Conservation (phyloP, 2,329 filamentous ascomycete species). For the Ramichloridium luteum region DNA sequence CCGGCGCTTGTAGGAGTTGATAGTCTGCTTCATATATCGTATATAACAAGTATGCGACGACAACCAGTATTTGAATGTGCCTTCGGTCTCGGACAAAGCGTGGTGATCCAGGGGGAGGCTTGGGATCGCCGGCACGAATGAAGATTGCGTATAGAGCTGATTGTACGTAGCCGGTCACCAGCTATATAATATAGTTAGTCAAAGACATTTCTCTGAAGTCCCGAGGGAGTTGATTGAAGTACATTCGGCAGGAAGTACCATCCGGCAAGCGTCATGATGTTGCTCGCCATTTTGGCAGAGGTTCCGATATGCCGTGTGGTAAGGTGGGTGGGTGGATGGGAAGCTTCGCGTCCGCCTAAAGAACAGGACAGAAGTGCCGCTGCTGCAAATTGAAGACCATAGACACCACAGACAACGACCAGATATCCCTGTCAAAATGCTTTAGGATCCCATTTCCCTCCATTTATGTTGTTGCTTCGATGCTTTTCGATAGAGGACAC, state of each 20-base stretch:
- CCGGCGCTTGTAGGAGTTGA: slow-evolving; percentile 55
- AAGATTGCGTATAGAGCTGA: slow-evolving; percentile 74
- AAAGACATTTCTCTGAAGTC: slow-evolving; percentile 1
- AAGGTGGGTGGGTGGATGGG: no score
- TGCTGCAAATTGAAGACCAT: no score
- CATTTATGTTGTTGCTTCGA: no score
- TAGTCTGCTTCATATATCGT: slow-evolving; percentile 87
- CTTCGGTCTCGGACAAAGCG: slow-evolving; percentile 63
- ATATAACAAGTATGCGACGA: slow-evolving; percentile 74
- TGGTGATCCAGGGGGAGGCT: slow-evolving; percentile 54
- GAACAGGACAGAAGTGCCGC: no score
- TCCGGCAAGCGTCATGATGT: slow-evolving; percentile 43
- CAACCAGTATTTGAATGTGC: slow-evolving; percentile 70
- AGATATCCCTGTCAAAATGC: no score
- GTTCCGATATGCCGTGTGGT: no score
- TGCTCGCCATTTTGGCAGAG: slow-evolving; percentile 31
- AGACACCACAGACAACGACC: no score
- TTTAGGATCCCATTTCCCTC: no score
- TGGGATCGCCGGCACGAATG: slow-evolving; percentile 78
- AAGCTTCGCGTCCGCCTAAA: no score
- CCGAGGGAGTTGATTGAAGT: slow-evolving; percentile 17
- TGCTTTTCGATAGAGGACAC: no score
- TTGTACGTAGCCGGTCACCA: slow-evolving; percentile 67
- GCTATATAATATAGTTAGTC: slow-evolving; percentile 42
- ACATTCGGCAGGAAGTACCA: slow-evolving; percentile 53